These are phyloP conservation scores for Mimosa bimucronata DNA, from an alignment of 306 rosid genomes.

Conservation along the genomic window DNA sequence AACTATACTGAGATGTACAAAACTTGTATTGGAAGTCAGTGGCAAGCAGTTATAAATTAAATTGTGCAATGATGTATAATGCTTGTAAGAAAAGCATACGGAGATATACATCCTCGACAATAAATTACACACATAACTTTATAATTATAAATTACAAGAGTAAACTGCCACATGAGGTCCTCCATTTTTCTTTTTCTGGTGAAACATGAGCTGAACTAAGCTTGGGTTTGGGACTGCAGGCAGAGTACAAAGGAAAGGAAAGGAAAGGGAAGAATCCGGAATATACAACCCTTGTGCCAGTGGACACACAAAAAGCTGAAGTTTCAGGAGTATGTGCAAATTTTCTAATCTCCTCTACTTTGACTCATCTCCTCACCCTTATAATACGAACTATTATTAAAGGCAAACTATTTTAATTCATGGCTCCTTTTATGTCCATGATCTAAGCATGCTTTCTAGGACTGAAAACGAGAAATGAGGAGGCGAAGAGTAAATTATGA, in stretches of 20 bases:
- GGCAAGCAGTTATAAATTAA: conserved; percentile 5
- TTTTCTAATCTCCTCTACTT: conserved; percentile 35
- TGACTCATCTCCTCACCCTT: conserved; percentile 45
- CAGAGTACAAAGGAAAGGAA: conserved; percentile 20
- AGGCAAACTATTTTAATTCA: conserved; percentile 9
- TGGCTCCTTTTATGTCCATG: conserved; percentile 29
- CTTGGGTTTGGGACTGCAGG: conserved; percentile 32
- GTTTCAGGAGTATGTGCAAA: conserved; percentile 38
- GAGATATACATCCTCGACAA: conserved; percentile 9
- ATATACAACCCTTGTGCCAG: conserved; percentile 43
- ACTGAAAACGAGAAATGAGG: neutral
- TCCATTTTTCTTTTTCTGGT: conserved; percentile 9
- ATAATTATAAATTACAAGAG: conserved; percentile 1
- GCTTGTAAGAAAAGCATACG: neutral
- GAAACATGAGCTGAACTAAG: conserved; percentile 12
- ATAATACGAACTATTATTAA: conserved; percentile 16
- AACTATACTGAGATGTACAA: neutral
- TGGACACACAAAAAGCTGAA: conserved; percentile 38
- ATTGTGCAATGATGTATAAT: neutral
- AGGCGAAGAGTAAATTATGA: conserved; percentile 3
- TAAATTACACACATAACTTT: conserved; percentile 1
- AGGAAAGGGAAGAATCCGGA: conserved; percentile 28
- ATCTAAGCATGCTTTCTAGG: conserved; percentile 27
- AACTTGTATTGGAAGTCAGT: neutral
- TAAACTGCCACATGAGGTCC: neutral